Evolutionary conservation across 2,329 filamentous ascomycete species (phyloP).

Genomic region (Colletotrichum phormii): DNA sequence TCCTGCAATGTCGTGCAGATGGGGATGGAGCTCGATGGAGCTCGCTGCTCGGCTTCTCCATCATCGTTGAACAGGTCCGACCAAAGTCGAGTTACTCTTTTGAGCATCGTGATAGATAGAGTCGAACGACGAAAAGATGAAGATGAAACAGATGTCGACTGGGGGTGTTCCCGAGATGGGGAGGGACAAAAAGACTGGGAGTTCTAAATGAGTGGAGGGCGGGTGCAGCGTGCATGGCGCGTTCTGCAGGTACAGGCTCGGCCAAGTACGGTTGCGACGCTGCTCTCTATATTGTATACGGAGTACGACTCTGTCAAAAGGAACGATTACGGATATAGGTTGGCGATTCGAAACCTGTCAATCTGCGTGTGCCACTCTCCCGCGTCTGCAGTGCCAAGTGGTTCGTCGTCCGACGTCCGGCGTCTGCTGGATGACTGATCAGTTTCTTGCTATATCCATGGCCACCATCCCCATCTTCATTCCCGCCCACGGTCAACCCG

Average conservation of each 20-base stretch:
- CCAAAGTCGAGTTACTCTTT: slow-evolving; percentile 14
- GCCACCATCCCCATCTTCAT: neutral
- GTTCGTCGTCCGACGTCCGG: too few species aligned
- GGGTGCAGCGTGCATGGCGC: slow-evolving; percentile 23
- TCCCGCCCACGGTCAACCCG: neutral
- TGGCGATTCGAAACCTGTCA: neutral
- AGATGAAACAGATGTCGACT: slow-evolving; percentile 23
- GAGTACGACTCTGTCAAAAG: neutral
- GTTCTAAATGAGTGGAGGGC: slow-evolving; percentile 22
- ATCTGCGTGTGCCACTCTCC: neutral
- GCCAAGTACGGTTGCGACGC: slow-evolving; percentile 7
- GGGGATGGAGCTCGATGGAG: slow-evolving; percentile 1
- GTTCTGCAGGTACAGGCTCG: slow-evolving; percentile 25
- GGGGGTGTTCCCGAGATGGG: neutral
- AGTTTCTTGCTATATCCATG: neutral
- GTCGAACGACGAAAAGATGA: slow-evolving; percentile 23
- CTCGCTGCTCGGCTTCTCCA: neutral
- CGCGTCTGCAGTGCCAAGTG: neutral
- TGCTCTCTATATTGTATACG: neutral
- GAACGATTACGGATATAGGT: neutral
- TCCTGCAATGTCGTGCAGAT: slow-evolving; percentile 32
- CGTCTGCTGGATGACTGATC: neutral
- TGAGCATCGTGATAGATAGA: slow-evolving; percentile 17
- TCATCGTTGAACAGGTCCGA: neutral
- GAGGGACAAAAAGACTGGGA: neutral